Conservation (phyloP, 2,329 filamentous ascomycete genomes). For the Emericellopsis cladophorae region DNA sequence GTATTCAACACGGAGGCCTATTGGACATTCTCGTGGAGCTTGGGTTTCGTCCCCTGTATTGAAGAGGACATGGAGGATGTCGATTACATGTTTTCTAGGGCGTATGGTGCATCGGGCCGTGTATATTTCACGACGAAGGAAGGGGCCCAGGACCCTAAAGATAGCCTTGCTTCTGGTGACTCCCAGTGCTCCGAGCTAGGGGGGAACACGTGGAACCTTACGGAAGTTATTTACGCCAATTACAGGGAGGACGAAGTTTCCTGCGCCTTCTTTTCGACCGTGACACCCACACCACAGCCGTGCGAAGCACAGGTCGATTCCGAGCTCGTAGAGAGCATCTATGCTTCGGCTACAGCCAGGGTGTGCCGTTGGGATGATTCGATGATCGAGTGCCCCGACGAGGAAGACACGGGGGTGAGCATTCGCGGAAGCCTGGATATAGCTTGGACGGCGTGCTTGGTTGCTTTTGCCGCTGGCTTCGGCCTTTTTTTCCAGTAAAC, state of each 20-base stretch:
- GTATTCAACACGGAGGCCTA: neutral
- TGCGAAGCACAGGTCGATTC: neutral
- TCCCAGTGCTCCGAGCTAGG: neutral
- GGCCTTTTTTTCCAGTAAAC: neutral
- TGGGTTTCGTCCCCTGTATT: neutral
- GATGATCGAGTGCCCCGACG: neutral
- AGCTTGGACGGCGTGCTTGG: neutral
- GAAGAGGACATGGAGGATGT: too few relatives aligned
- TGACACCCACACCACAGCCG: neutral
- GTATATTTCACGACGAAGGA: neutral
- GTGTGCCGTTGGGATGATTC: neutral
- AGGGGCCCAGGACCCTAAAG: neutral
- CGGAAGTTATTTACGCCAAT: neutral
- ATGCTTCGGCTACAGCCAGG: neutral
- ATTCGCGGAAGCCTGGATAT: constrained; percentile 1
- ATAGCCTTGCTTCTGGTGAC: neutral
- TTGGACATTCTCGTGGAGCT: neutral
- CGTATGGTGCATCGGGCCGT: too few relatives aligned
- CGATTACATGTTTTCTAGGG: too few relatives aligned
- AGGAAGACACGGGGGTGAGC: neutral
- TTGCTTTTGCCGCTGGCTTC: constrained; percentile 1
- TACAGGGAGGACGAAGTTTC: neutral
- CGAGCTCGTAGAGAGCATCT: neutral
- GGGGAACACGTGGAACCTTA: neutral
- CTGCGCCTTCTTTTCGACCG: neutral